A percentile compares a stretch with the other conserved stretches of the same genome.
Evolutionary conservation across 1,139 yeast species (phyloP).

Genomic region (Pichia sp.): DNA sequence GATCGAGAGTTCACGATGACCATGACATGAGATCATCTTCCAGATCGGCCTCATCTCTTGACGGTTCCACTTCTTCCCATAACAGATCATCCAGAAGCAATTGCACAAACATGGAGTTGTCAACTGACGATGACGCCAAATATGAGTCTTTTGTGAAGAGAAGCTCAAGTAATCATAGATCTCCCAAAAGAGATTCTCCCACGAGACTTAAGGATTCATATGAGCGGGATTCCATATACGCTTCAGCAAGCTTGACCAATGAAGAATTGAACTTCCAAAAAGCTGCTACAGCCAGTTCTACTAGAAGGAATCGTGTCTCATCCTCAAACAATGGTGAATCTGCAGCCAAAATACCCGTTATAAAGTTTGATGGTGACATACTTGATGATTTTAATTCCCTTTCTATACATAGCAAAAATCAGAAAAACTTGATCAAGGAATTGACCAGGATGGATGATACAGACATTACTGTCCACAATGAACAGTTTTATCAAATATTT

Average conservation of each 20-base stretch:
- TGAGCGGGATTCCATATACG: conserved; percentile 1
- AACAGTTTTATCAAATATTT: conserved; percentile 13
- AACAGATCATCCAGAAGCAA: too few species aligned
- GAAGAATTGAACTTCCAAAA: too few species aligned
- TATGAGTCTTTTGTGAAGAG: too few species aligned
- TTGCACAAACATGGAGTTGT: too few species aligned
- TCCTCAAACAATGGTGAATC: background rate
- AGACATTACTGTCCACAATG: conserved; percentile 21
- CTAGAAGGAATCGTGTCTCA: background rate
- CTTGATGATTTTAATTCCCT: conserved; percentile 1
- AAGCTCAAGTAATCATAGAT: background rate
- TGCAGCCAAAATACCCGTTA: conserved; percentile 13
- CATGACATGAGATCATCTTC: too few species aligned
- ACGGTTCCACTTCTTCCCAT: too few species aligned
- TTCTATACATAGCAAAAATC: background rate
- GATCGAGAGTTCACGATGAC: too few species aligned
- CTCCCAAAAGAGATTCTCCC: conserved; percentile 1
- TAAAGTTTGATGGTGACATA: conserved; percentile 10
- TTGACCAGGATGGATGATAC: conserved; percentile 11
- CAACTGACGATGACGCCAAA: too few species aligned
- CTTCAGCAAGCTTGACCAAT: conserved; percentile 1
- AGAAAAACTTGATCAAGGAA: conserved; percentile 12
- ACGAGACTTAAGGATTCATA: background rate
- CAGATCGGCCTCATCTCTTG: too few species aligned
- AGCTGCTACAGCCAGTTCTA: too few species aligned